phyloP scores from a whole-genome alignment of 208 protist species.

The Herpetomonas samuelpessoai region DNA sequence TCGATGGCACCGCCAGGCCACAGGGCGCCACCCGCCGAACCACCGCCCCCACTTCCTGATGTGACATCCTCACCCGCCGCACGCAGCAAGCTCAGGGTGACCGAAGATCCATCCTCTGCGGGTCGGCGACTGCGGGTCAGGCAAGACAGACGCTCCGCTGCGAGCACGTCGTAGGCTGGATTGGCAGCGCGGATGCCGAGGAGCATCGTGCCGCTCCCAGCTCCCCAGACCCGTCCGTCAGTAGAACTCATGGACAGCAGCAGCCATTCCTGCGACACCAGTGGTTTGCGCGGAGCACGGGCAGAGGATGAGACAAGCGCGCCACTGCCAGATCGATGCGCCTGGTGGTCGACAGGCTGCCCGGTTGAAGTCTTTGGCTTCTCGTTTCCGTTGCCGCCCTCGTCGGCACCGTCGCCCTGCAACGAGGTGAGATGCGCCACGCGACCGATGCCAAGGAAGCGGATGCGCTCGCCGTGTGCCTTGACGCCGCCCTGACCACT shows the following conservation, averaged over 20 bases:
- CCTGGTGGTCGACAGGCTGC: too few relatives aligned
- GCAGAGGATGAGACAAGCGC: too few relatives aligned
- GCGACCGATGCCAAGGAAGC: slow-evolving; percentile 36
- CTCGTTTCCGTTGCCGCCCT: background rate
- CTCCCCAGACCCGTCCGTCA: slow-evolving; percentile 63
- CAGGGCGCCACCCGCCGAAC: too few relatives aligned
- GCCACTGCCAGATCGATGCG: too few relatives aligned
- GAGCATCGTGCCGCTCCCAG: slow-evolving; percentile 39
- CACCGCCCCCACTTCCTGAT: too few relatives aligned
- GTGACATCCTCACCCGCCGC: too few relatives aligned
- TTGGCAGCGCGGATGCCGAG: slow-evolving; percentile 66
- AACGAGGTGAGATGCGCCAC: background rate
- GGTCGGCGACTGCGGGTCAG: slow-evolving; percentile 2
- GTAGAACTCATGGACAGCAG: slow-evolving; percentile 51
- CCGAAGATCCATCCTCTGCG: slow-evolving; percentile 1
- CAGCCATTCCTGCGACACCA: slow-evolving; percentile 14
- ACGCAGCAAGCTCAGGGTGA: background rate
- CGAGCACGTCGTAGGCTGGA: slow-evolving; percentile 48
- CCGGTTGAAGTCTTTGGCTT: too few relatives aligned
- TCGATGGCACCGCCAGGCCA: too few relatives aligned
- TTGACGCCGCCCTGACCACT: slow-evolving; percentile 42
- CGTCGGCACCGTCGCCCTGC: background rate
- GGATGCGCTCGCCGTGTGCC: slow-evolving; percentile 51
- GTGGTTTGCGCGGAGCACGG: background rate
- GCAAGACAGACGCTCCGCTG: slow-evolving; percentile 28